phyloP scores from a whole-genome alignment of 2,329 filamentous ascomycete species.

The Nothopassalora personata region DNA sequence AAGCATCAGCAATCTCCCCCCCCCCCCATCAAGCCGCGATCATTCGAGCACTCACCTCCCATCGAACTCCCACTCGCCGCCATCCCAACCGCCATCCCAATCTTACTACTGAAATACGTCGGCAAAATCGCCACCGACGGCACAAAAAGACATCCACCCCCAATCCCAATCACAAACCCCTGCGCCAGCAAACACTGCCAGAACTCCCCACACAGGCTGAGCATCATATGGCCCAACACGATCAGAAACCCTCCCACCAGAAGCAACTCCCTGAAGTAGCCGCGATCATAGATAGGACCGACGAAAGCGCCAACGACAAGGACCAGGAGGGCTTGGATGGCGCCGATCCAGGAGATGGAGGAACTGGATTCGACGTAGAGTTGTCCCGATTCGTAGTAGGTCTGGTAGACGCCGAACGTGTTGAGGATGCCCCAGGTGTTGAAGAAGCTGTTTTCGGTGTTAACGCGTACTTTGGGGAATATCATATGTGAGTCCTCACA shows the following conservation, averaged over 20 bases:
- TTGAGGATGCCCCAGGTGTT: conserved; percentile 44
- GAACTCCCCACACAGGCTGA: conserved; percentile 43
- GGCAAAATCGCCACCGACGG: conserved; percentile 43
- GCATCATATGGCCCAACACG: conserved; percentile 49
- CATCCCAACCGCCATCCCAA: conserved; percentile 43
- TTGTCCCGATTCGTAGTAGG: conserved; percentile 43
- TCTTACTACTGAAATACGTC: conserved; percentile 44
- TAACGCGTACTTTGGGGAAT: background rate
- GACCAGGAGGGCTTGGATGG: conserved; percentile 45
- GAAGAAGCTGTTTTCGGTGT: conserved; percentile 32
- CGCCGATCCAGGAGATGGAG: conserved; percentile 41
- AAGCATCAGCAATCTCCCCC: conserved; percentile 1
- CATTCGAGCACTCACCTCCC: conserved; percentile 9
- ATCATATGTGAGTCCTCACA: background rate
- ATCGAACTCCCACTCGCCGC: conserved; percentile 43
- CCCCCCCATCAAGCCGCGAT: background rate
- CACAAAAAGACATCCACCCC: conserved; percentile 41
- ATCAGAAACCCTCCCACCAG: conserved; percentile 41
- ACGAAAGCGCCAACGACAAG: conserved; percentile 43
- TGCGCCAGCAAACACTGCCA: conserved; percentile 49
- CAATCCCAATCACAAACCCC: conserved; percentile 45
- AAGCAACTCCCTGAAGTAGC: conserved; percentile 43
- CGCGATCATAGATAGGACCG: conserved; percentile 48
- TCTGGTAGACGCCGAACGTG: conserved; percentile 46
- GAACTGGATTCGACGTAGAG: conserved; percentile 31